Evolutionary conservation across 2,329 filamentous ascomycete species (phyloP).

Genomic region (Cladosporium sp.): DNA sequence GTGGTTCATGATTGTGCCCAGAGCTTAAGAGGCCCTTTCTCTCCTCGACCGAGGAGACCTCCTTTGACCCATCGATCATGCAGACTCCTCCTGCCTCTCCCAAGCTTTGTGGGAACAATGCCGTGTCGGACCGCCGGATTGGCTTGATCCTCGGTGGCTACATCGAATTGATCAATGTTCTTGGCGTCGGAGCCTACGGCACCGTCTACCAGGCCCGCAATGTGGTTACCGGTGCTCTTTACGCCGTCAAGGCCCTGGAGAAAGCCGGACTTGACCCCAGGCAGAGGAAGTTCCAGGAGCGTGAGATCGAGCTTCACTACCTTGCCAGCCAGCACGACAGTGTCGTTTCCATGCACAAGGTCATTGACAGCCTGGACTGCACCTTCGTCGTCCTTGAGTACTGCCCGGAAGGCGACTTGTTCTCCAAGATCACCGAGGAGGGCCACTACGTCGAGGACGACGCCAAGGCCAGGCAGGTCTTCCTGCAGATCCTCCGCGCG

Average conservation of each 20-base stretch:
- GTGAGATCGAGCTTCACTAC: slow-evolving; percentile 89
- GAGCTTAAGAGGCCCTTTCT: slow-evolving; percentile 8
- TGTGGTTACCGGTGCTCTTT: slow-evolving; percentile 70
- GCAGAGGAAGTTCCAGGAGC: slow-evolving; percentile 82
- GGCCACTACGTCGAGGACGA: slow-evolving; percentile 93
- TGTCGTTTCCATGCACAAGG: slow-evolving; percentile 88
- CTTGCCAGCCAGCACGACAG: slow-evolving; percentile 83
- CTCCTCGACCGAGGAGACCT: slow-evolving; percentile 8
- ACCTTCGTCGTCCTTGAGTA: slow-evolving; percentile 96
- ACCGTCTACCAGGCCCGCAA: slow-evolving; percentile 90
- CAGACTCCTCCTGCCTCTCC: slow-evolving; percentile 47
- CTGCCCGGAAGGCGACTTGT: slow-evolving; percentile 93
- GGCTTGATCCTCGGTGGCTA: slow-evolving; percentile 76
- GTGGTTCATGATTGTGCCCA: slow-evolving; percentile 12
- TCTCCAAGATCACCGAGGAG: slow-evolving; percentile 93
- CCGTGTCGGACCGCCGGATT: slow-evolving; percentile 71
- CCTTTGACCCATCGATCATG: slow-evolving; percentile 28
- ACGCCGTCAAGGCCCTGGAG: slow-evolving; percentile 95
- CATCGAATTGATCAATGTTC: slow-evolving; percentile 74
- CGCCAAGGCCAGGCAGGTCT: slow-evolving; percentile 74
- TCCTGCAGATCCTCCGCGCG: slow-evolving; percentile 93
- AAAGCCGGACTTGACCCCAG: slow-evolving; percentile 85
- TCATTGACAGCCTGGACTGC: slow-evolving; percentile 85
- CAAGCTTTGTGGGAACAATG: slow-evolving; percentile 25
- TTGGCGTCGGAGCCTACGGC: slow-evolving; percentile 92